phyloP scores from a whole-genome alignment of 345 rosid genomes.

The Eucalyptus camaldulensis region DNA sequence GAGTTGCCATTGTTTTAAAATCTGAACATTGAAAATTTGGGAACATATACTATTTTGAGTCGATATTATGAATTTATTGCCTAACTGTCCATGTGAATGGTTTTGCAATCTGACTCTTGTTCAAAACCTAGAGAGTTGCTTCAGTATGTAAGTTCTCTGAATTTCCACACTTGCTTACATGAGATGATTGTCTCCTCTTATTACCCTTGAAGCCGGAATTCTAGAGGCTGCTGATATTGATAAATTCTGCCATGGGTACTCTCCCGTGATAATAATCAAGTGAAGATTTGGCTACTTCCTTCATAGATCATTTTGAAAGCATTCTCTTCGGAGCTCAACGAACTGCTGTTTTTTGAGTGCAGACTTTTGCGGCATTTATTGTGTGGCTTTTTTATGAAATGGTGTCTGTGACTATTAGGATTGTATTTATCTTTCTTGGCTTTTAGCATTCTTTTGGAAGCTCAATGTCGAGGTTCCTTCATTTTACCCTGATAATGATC shows the following conservation, averaged over 20 bases:
- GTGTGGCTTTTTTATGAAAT: not conserved
- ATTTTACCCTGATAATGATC: not conserved
- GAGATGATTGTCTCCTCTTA: not conserved
- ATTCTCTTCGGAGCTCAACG: not conserved
- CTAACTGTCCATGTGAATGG: not conserved
- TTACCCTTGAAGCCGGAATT: not conserved
- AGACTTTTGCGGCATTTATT: not conserved
- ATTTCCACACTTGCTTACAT: not conserved
- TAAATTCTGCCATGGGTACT: not conserved
- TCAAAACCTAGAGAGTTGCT: not conserved
- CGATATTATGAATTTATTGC: not conserved
- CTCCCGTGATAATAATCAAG: not conserved
- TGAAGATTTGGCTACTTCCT: not conserved
- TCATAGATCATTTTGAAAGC: not conserved
- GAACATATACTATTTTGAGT: not conserved
- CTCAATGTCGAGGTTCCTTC: not conserved
- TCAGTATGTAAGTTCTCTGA: not conserved
- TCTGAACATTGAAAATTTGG: not conserved
- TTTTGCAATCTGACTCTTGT: not conserved
- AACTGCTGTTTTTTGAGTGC: not conserved
- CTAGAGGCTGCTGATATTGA: not conserved
- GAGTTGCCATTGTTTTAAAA: not conserved
- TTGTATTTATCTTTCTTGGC: not conserved
- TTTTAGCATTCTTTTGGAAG: not conserved
- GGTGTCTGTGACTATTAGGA: not conserved